These are phyloP conservation scores for Elsinoe fawcettii DNA, from an alignment of 2,329 filamentous ascomycete species.

Conservation along the genomic window DNA sequence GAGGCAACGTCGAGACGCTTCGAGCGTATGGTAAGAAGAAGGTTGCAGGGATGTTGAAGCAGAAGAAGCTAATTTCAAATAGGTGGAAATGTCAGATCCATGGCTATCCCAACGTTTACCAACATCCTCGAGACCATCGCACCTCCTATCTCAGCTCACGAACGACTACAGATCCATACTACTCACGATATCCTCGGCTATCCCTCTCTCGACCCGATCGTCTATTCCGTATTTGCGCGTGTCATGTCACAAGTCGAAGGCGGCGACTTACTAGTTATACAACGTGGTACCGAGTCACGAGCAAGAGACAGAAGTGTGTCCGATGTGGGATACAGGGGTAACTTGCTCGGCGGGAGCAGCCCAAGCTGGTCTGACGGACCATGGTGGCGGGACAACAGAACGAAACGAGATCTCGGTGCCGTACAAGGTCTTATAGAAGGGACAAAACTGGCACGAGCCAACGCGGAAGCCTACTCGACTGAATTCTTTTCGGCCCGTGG, in stretches of 20 bases:
- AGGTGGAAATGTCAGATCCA: conserved; percentile 81
- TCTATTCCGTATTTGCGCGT: conserved; percentile 83
- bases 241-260: conserved; percentile 99
- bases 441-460: conserved; percentile 82
- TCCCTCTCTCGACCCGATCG: conserved; percentile 84
- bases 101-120: conserved; percentile 88
- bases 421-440: conserved; percentile 77
- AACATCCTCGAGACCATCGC: conserved; percentile 91
- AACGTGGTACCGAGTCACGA: conserved; percentile 80
- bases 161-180: conserved; percentile 93
- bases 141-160: conserved; percentile 92
- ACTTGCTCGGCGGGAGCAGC: conserved; percentile 33
- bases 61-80: conserved; percentile 21
- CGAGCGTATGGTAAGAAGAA: conserved; percentile 60
- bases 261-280: conserved; percentile 86
- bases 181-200: conserved; percentile 94
- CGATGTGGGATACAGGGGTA: conserved; percentile 50
- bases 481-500: conserved; percentile 77
- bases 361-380: conserved; percentile 86
- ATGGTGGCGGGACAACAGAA: conserved; percentile 71
- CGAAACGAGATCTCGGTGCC: conserved; percentile 66
- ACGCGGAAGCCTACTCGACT: conserved; percentile 75
- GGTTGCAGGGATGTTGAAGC: neutral
- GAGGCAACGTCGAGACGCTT: conserved; percentile 75
- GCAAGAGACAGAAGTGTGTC: conserved; percentile 53